These are phyloP conservation scores for Fusarium robinianum DNA, from an alignment of 2,329 filamentous ascomycete species.

Conservation along the genomic window DNA sequence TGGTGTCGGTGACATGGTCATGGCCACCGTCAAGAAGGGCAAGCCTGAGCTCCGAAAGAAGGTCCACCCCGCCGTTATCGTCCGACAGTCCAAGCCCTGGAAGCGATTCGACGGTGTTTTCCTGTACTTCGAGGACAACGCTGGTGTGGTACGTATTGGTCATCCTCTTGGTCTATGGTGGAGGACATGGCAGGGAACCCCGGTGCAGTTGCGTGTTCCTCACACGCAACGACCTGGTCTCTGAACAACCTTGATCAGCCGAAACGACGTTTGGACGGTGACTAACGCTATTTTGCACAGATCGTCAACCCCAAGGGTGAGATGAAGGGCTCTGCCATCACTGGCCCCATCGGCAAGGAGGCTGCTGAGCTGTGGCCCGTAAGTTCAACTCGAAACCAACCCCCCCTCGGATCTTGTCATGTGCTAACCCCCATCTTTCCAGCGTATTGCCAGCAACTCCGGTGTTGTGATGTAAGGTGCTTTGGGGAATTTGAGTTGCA, in stretches of 20 bases:
- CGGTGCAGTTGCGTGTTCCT: neutral
- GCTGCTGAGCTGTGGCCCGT: constrained; percentile 99
- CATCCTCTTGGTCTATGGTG: neutral
- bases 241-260: too few species aligned
- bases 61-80: constrained; percentile 99
- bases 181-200: neutral
- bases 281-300: constrained; percentile 54
- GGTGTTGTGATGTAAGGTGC: constrained; percentile 97
- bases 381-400: constrained; percentile 49
- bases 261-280: neutral
- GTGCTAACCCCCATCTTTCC: constrained; percentile 41
- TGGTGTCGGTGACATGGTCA: constrained; percentile 99
- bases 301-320: constrained; percentile 99
- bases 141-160: constrained; percentile 93
- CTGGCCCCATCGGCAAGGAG: constrained; percentile 98
- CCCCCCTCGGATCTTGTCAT: neutral
- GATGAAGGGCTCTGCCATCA: constrained; percentile 99
- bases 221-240: too few species aligned
- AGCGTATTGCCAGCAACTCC: constrained; percentile 99
- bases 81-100: constrained; percentile 99
- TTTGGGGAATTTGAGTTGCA: constrained; percentile 31
- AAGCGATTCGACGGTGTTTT: constrained; percentile 97
- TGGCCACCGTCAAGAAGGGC: constrained; percentile 99
- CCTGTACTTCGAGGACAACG: constrained; percentile 99
- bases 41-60: constrained; percentile 99